These are phyloP conservation scores for Cutaneotrichosporon curvatum DNA, from an alignment of 1,284 basidiomycete species.

Conservation along the genomic window DNA sequence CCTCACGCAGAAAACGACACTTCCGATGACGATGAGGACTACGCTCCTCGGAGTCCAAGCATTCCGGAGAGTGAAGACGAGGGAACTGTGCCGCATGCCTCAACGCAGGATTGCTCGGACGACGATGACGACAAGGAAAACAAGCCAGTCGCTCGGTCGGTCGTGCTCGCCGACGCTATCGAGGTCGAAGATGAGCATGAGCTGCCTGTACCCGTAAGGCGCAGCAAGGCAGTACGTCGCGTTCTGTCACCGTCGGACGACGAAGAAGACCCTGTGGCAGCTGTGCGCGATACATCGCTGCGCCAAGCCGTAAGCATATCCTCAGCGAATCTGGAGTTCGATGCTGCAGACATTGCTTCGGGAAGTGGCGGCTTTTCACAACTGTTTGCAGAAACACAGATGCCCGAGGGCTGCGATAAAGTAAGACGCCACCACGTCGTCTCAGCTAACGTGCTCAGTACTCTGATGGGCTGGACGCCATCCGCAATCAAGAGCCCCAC, in stretches of 20 bases:
- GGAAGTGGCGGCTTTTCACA: slow-evolving; percentile 36
- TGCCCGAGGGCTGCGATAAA: background rate
- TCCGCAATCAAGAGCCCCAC: slow-evolving; percentile 20
- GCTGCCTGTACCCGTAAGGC: too few species aligned
- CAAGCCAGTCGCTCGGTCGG: background rate
- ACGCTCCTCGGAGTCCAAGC: too few species aligned
- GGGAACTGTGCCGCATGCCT: too few species aligned
- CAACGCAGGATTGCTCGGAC: slow-evolving; percentile 25
- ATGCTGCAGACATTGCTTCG: background rate
- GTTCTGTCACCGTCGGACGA: background rate
- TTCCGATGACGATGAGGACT: too few species aligned
- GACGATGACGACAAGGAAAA: slow-evolving; percentile 6
- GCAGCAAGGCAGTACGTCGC: too few species aligned
- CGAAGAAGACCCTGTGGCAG: slow-evolving; percentile 14
- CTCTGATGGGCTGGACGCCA: slow-evolving; percentile 27
- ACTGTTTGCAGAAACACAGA: slow-evolving; percentile 36
- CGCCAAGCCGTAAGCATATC: too few species aligned
- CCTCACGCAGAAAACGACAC: too few species aligned
- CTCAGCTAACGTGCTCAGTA: background rate
- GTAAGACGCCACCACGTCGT: background rate
- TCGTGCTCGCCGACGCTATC: too few species aligned
- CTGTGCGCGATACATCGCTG: too few species aligned
- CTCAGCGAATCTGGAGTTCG: slow-evolving; percentile 13
- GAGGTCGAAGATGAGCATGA: background rate
- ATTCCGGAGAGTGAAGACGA: too few species aligned